phyloP scores from a whole-genome alignment of 2,329 filamentous ascomycete species.

The Sphaerostilbella broomeana region DNA sequence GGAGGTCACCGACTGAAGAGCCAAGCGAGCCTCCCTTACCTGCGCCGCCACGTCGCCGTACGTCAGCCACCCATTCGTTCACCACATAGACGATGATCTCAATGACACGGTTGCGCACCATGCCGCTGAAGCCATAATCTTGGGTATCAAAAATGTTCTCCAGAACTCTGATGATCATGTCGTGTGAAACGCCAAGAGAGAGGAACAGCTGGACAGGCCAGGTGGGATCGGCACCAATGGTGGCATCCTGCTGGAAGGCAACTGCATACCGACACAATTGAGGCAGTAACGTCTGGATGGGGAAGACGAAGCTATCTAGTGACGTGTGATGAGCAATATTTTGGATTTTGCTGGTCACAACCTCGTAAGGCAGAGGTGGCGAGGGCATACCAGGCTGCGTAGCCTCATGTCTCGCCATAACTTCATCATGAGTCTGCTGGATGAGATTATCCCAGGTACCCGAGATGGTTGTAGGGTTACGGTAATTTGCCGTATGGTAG shows the following conservation, averaged over 20 bases:
- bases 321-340: constrained; percentile 59
- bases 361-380: constrained; percentile 59
- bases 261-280: constrained; percentile 58
- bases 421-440: constrained; percentile 58
- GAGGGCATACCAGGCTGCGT: constrained; percentile 34
- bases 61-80: constrained; percentile 43
- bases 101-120: constrained; percentile 42
- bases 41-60: constrained; percentile 40
- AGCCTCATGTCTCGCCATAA: constrained; percentile 37
- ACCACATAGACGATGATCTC: constrained; percentile 48
- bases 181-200: constrained; percentile 48
- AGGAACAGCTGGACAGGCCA: constrained; percentile 55
- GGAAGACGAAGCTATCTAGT: constrained; percentile 61
- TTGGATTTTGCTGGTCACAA: constrained; percentile 56
- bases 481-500: constrained; percentile 85
- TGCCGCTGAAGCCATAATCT: constrained; percentile 51
- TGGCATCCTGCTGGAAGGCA: constrained; percentile 51
- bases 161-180: constrained; percentile 49
- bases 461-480: constrained; percentile 76
- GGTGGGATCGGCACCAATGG: constrained; percentile 48
- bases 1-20: constrained; percentile 42
- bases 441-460: constrained; percentile 81
- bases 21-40: constrained; percentile 34
- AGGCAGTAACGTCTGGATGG: constrained; percentile 53
- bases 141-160: constrained; percentile 53